Percentiles rank a stretch among this genome's conserved stretches.
Evolutionary conservation across 2,329 filamentous ascomycete species (phyloP).

Genomic region (Dothistroma septosporum): DNA sequence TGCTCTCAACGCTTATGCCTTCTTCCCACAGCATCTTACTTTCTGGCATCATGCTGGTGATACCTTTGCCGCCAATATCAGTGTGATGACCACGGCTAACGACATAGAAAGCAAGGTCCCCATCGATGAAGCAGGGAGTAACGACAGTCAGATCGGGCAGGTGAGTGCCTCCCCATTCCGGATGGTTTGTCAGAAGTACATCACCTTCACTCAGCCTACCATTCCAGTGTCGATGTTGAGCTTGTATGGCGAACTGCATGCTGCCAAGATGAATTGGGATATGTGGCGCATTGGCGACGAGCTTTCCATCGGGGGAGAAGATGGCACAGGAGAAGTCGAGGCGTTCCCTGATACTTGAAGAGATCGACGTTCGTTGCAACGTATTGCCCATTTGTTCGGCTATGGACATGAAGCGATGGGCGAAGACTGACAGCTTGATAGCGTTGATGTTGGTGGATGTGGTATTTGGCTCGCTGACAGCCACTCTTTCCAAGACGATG

Average conservation of each 20-base stretch:
- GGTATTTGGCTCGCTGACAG: conserved; percentile 40
- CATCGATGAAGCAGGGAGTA: conserved; percentile 35
- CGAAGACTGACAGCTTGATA: conserved; percentile 53
- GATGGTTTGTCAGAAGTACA: conserved; percentile 42
- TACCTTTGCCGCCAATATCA: conserved; percentile 40
- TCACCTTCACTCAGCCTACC: conserved; percentile 38
- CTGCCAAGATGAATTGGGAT: conserved; percentile 43
- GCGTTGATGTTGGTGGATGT: conserved; percentile 54
- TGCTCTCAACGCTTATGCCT: conserved; percentile 38
- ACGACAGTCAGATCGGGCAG: conserved; percentile 44
- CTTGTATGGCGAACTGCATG: conserved; percentile 42
- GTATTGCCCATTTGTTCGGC: conserved; percentile 58
- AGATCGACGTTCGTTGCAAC: conserved; percentile 53
- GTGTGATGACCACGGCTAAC: conserved; percentile 41
- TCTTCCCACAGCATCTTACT: conserved; percentile 45
- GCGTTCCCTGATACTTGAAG: conserved; percentile 46
- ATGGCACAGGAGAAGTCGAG: conserved; percentile 45
- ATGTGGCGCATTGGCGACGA: conserved; percentile 43
- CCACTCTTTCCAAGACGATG: conserved; percentile 47
- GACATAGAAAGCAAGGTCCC: conserved; percentile 38
- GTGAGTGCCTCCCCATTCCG: conserved; percentile 40
- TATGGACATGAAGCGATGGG: conserved; percentile 57
- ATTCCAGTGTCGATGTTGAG: conserved; percentile 37
- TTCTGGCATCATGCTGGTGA: conserved; percentile 44
- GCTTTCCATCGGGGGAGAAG: conserved; percentile 41